These are phyloP conservation scores for Cystobasidium onofrii DNA, from an alignment of 768 basidiomycete genomes.

Conservation along the genomic window DNA sequence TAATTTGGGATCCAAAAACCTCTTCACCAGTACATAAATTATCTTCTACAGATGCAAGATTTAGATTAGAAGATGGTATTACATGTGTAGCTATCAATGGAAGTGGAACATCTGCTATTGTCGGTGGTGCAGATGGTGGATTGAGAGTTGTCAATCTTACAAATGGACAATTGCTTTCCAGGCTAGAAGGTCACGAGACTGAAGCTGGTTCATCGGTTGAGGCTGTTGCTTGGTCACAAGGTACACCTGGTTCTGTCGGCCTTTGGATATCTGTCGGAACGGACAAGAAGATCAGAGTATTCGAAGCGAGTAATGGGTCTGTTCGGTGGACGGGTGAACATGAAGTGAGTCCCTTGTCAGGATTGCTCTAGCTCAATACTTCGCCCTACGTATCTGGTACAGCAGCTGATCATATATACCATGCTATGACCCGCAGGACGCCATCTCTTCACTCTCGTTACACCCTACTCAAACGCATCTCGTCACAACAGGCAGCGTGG, in stretches of 20 bases:
- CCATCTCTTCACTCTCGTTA: conserved; percentile 68
- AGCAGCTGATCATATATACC: neutral
- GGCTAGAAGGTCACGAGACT: conserved; percentile 65
- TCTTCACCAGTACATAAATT: conserved; percentile 71
- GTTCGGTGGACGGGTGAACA: conserved; percentile 74
- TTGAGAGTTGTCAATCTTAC: conserved; percentile 76
- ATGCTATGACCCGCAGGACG: conserved; percentile 57
- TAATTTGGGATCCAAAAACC: conserved; percentile 82
- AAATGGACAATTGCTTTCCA: conserved; percentile 71
- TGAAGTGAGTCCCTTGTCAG: conserved; percentile 52
- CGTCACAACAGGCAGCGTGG: conserved; percentile 76
- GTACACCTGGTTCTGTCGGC: conserved; percentile 51
- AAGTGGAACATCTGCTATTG: conserved; percentile 78
- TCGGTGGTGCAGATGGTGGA: conserved; percentile 77
- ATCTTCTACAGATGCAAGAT: conserved; percentile 60
- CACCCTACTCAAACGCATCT: conserved; percentile 65
- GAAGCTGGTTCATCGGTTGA: conserved; percentile 77
- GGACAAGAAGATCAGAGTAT: conserved; percentile 86
- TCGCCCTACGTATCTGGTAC: too few species aligned
- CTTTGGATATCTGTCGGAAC: conserved; percentile 73
- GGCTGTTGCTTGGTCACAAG: conserved; percentile 70
- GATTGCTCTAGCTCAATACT: too few species aligned
- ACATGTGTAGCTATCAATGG: conserved; percentile 77
- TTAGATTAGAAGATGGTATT: conserved; percentile 66
- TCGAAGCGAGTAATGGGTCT: conserved; percentile 84